Conservation (phyloP, 495 filamentous ascomycete genomes). For the Oidiodendron maius region DNA sequence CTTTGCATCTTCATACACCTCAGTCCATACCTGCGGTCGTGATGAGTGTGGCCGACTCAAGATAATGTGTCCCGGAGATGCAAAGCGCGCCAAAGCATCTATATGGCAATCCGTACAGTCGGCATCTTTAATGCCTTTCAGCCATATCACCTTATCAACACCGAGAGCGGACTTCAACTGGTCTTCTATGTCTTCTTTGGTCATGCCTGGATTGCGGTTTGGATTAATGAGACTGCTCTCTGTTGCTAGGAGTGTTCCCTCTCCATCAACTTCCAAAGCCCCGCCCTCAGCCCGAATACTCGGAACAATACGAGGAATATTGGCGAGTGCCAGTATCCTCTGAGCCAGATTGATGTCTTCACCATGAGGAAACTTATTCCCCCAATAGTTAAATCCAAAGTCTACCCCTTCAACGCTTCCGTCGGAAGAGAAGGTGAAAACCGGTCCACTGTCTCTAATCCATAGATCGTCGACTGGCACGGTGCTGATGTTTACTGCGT, state of each 20-base stretch:
- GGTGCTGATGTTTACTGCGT: not conserved
- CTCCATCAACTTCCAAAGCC: not conserved
- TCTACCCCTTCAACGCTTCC: not conserved
- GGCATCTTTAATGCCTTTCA: not conserved
- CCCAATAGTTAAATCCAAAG: not conserved
- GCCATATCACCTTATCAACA: not conserved
- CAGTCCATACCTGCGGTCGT: not conserved
- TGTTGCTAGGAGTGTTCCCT: not conserved
- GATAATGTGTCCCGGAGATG: not conserved
- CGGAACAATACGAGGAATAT: not conserved
- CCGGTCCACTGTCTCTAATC: not conserved
- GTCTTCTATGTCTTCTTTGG: not conserved
- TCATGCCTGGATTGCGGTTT: not conserved
- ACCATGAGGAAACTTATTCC: not conserved
- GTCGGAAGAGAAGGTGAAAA: not conserved
- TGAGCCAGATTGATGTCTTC: not conserved
- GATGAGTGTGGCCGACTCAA: not conserved
- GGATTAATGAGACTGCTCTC: not conserved
- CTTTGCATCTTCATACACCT: not conserved
- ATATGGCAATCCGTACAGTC: not conserved
- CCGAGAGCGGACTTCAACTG: not conserved
- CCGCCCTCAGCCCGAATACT: not conserved
- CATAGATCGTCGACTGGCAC: not conserved
- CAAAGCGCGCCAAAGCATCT: not conserved
- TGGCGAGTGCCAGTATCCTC: not conserved